phyloP scores from a whole-genome alignment of 1,284 basidiomycete species.

The Mycosarcoma mackinlayi region DNA sequence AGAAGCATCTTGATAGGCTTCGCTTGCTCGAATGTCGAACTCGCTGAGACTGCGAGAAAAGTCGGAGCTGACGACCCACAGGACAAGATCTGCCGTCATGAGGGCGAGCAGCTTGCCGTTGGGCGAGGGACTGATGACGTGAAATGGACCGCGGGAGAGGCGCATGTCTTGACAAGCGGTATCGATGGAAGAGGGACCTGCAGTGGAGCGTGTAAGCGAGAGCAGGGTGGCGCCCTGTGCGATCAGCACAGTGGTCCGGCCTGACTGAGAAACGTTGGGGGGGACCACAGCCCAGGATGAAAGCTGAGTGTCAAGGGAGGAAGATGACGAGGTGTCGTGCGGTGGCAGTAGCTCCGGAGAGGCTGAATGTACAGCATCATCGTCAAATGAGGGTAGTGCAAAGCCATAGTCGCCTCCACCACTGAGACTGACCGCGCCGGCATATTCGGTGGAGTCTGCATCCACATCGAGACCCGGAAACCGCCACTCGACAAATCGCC shows the following conservation, averaged over 20 bases:
- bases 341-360: conserved; percentile 34
- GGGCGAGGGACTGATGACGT: conserved; percentile 85
- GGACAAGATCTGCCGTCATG: conserved; percentile 77
- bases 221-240: conserved; percentile 38
- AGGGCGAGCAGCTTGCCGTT: conserved; percentile 92
- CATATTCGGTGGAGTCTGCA: conserved; percentile 32
- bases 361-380: conserved; percentile 19
- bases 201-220: conserved; percentile 42
- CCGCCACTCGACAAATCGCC: conserved; percentile 78
- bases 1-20: conserved; percentile 45
- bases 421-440: conserved; percentile 24
- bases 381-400: conserved; percentile 35
- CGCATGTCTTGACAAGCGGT: conserved; percentile 69
- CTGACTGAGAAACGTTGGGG: conserved; percentile 32
- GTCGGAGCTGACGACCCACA: conserved; percentile 93
- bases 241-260: conserved; percentile 43
- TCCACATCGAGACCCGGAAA: conserved; percentile 78
- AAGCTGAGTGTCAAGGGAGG: conserved; percentile 2
- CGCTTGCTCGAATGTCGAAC: conserved; percentile 71
- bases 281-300: conserved; percentile 50
- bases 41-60: conserved; percentile 89
- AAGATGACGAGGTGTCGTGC: conserved; percentile 11
- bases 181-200: conserved; percentile 42
- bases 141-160: conserved; percentile 88
- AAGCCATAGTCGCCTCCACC: conserved; percentile 39